Conservation (phyloP, 2,329 filamentous ascomycete species). For the Monilinia fructicola region DNA sequence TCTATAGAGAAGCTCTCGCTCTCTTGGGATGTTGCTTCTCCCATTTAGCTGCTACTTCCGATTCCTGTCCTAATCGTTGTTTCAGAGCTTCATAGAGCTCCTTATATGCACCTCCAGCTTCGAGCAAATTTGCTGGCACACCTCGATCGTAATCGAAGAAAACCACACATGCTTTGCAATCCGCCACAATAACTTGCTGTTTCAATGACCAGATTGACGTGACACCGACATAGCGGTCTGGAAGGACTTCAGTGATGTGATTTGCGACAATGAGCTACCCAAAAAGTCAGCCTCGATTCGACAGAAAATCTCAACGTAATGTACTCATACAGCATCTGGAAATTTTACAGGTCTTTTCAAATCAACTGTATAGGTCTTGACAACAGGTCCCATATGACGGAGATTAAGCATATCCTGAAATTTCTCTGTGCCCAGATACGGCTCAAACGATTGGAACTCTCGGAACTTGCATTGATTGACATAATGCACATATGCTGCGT, state of each 20-base stretch:
- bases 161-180: neutral
- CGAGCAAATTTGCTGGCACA: constrained; percentile 13
- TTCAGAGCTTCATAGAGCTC: constrained; percentile 16
- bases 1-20: neutral
- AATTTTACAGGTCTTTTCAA: constrained; percentile 14
- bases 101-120: neutral
- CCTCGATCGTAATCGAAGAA: constrained; percentile 10
- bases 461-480: constrained; percentile 14
- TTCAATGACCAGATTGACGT: constrained; percentile 9
- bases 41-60: constrained; percentile 1
- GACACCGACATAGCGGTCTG: constrained; percentile 15
- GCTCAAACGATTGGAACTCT: constrained; percentile 14
- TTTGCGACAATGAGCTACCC: constrained; percentile 12
- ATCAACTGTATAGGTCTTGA: constrained; percentile 5
- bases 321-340: constrained; percentile 10
- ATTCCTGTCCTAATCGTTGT: constrained; percentile 3
- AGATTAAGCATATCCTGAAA: constrained; percentile 12
- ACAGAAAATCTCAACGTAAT: neutral
- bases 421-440: constrained; percentile 12
- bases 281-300: neutral
- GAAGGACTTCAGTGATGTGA: constrained; percentile 8
- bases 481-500: constrained; percentile 12
- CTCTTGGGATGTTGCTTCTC: constrained; percentile 12
- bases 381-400: neutral
- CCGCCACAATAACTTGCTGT: constrained; percentile 16